Conservation (phyloP, 371 early-diverging fungal species). For the Lichtheimia ramosa region DNA sequence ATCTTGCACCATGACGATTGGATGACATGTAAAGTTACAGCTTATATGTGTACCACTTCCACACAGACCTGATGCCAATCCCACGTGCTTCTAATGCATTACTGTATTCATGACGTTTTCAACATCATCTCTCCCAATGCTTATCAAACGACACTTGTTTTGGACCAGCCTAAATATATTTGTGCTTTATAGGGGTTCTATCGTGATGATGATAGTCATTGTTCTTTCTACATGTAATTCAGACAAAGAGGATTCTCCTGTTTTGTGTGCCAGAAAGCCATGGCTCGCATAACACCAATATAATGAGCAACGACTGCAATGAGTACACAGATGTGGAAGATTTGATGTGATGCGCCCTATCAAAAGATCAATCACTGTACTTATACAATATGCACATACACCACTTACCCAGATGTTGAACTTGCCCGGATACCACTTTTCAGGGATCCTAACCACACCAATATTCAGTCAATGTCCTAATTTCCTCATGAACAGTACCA, state of each 20-base stretch:
- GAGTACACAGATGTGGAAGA: constrained; percentile 86
- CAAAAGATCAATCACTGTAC: background rate
- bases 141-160: too few species aligned
- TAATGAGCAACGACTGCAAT: constrained; percentile 78
- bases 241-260: constrained; percentile 11
- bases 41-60: too few species aligned
- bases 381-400: background rate
- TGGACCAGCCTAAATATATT: too few species aligned
- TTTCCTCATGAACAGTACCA: background rate
- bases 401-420: constrained; percentile 60
- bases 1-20: too few species aligned
- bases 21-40: too few species aligned
- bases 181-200: too few species aligned
- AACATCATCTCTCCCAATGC: too few species aligned
- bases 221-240: background rate
- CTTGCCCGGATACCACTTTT: constrained; percentile 58
- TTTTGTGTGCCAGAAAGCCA: constrained; percentile 52
- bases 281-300: constrained; percentile 72
- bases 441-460: constrained; percentile 45
- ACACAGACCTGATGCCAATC: too few species aligned
- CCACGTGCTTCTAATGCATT: too few species aligned
- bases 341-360: constrained; percentile 84
- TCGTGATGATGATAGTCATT: too few species aligned
- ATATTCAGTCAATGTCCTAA: background rate
- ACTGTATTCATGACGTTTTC: too few species aligned